phyloP scores from a whole-genome alignment of 768 basidiomycete genomes.

The Suillus ampliporus region DNA sequence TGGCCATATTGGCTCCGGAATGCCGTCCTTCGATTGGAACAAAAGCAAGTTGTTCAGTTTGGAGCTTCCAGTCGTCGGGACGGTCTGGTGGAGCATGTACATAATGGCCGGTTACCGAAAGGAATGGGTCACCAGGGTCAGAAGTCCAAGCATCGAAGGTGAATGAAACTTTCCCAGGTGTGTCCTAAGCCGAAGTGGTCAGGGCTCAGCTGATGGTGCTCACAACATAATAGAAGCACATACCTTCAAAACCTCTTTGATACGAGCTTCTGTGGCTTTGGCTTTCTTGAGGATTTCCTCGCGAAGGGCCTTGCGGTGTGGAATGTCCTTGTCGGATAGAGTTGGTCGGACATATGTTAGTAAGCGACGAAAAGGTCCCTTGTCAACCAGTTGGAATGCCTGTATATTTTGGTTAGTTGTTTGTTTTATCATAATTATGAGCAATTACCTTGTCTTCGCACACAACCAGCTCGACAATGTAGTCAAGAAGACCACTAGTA shows the following conservation, averaged over 20 bases:
- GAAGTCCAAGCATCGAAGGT: constrained; percentile 25
- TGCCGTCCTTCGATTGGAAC: constrained; percentile 10
- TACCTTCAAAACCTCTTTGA: constrained; percentile 1
- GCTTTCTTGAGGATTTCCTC: background rate
- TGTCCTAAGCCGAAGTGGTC: no score
- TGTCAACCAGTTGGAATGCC: constrained; percentile 6
- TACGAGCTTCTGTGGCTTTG: background rate
- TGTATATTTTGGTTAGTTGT: background rate
- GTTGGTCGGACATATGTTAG: background rate
- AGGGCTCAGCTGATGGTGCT: no score
- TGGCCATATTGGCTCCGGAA: constrained; percentile 25
- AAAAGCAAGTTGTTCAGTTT: constrained; percentile 14
- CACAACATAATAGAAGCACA: no score
- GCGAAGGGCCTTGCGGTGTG: background rate
- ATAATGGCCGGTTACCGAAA: constrained; percentile 27
- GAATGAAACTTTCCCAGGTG: constrained; percentile 8
- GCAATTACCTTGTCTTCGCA: background rate
- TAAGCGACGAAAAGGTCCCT: background rate
- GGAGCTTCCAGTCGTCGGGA: constrained; percentile 14
- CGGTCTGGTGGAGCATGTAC: background rate
- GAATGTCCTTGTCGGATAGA: constrained; percentile 1
- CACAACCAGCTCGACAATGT: background rate
- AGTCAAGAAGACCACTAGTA: background rate
- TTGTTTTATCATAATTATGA: background rate
- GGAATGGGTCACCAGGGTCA: constrained; percentile 18